These are phyloP conservation scores for Fusarium buxicola DNA, from an alignment of 2,329 filamentous ascomycete species.

Conservation along the genomic window DNA sequence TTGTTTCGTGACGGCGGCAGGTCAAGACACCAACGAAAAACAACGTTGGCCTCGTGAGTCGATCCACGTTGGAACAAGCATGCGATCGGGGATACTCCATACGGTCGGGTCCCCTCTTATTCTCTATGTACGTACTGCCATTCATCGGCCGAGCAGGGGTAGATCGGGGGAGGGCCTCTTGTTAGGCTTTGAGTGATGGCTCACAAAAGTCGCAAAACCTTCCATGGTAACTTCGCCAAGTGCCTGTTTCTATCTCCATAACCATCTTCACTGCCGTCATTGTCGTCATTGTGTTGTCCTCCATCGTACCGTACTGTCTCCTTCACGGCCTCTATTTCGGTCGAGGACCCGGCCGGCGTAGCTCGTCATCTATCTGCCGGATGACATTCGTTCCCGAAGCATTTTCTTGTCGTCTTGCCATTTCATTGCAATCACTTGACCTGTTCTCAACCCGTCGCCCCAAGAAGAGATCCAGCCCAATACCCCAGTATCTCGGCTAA, in stretches of 20 bases:
- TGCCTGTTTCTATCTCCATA: neutral
- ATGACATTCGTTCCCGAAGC: conserved; percentile 12
- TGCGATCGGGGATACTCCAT: conserved; percentile 31
- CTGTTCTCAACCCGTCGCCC: neutral
- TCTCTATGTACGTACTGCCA: neutral
- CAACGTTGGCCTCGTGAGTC: conserved; percentile 20
- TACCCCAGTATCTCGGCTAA: conserved; percentile 41
- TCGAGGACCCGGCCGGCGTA: conserved; percentile 16
- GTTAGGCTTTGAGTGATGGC: conserved; percentile 5
- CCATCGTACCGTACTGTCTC: conserved; percentile 1
- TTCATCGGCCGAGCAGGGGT: conserved; percentile 5
- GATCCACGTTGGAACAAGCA: conserved; percentile 7
- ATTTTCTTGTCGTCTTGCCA: conserved; percentile 1
- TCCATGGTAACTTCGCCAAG: neutral
- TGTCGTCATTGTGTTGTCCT: conserved; percentile 3
- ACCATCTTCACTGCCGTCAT: conserved; percentile 17
- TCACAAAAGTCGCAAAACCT: conserved; percentile 2
- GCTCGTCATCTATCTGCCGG: neutral
- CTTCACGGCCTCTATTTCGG: conserved; percentile 14
- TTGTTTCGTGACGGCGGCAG: conserved; percentile 4
- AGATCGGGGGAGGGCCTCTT: neutral
- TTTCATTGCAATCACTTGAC: conserved; percentile 20
- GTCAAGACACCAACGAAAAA: conserved; percentile 13
- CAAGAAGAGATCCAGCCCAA: conserved; percentile 9
- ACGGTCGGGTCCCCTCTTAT: conserved; percentile 15